Conservation (phyloP, 306 rosid genomes). For the Mimosa pudica region DNA sequence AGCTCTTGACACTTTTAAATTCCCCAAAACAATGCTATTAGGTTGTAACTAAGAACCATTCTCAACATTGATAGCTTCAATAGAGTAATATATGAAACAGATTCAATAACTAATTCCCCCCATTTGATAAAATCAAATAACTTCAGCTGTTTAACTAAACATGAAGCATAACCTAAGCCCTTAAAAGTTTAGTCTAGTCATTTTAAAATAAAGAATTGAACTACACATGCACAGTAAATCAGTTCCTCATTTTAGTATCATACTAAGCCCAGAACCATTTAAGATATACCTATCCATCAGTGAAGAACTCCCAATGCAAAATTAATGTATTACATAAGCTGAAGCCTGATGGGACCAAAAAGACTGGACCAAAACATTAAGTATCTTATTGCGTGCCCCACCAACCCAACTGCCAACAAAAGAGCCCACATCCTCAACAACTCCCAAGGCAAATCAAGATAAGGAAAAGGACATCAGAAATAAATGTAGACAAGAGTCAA, state of each 20-base stretch:
- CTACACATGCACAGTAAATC: background rate
- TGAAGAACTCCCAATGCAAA: background rate
- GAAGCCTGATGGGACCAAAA: background rate
- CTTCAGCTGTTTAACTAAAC: background rate
- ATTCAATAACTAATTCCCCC: background rate
- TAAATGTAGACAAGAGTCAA: conserved; percentile 6
- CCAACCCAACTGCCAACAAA: conserved; percentile 14
- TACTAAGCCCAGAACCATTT: background rate
- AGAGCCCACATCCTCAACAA: background rate
- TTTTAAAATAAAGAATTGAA: background rate
- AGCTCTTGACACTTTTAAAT: conserved; percentile 14
- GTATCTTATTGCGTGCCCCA: background rate
- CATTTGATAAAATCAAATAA: background rate
- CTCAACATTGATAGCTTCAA: background rate
- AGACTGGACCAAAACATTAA: conserved; percentile 1
- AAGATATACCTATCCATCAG: background rate
- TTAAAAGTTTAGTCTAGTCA: background rate
- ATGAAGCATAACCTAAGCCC: background rate
- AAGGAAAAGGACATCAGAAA: conserved; percentile 9
- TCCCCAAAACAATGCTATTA: conserved; percentile 3
- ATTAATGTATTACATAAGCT: background rate
- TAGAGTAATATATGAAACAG: background rate
- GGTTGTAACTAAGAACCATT: background rate
- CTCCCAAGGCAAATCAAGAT: background rate
- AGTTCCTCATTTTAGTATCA: background rate